Evolutionary conservation across 2,329 filamentous ascomycete genomes (phyloP).

Genomic region (Rutstroemia sp.): DNA sequence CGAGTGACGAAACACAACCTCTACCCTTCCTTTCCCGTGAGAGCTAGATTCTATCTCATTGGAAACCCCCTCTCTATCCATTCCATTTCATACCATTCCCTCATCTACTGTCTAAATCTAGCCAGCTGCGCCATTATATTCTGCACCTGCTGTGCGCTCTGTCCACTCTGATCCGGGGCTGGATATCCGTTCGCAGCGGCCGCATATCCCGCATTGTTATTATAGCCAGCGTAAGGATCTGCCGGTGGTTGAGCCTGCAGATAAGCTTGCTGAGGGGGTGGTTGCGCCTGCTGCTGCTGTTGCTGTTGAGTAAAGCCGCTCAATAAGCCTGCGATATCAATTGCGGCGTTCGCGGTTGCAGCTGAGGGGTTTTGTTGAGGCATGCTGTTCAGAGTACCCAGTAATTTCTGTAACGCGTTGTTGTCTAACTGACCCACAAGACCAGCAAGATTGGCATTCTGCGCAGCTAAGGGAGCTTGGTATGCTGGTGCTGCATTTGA

Average conservation of each 20-base stretch:
- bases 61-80: slow-evolving; percentile 21
- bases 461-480: slow-evolving; percentile 28
- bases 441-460: slow-evolving; percentile 48
- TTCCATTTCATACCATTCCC: slow-evolving; percentile 38
- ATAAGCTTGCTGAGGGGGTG: slow-evolving; percentile 20
- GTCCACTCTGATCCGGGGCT: slow-evolving; percentile 22
- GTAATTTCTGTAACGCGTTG: slow-evolving; percentile 60
- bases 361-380: slow-evolving; percentile 21
- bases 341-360: slow-evolving; percentile 28
- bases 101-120: slow-evolving; percentile 45
- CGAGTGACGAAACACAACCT: too few relatives aligned
- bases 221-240: slow-evolving; percentile 7
- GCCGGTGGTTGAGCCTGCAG: slow-evolving; percentile 22
- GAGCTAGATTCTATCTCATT: neutral
- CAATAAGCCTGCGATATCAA: slow-evolving; percentile 28
- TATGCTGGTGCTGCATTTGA: slow-evolving; percentile 24
- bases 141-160: slow-evolving; percentile 50
- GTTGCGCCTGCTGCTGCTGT: slow-evolving; percentile 31
- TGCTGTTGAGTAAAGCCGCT: slow-evolving; percentile 22
- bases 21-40: too few relatives aligned
- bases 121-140: slow-evolving; percentile 70
- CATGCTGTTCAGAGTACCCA: slow-evolving; percentile 45
- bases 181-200: neutral
- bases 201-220: neutral
- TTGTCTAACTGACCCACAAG: slow-evolving; percentile 63